These are phyloP conservation scores for Xylaria cubensis DNA, from an alignment of 495 filamentous ascomycete genomes.

Conservation along the genomic window DNA sequence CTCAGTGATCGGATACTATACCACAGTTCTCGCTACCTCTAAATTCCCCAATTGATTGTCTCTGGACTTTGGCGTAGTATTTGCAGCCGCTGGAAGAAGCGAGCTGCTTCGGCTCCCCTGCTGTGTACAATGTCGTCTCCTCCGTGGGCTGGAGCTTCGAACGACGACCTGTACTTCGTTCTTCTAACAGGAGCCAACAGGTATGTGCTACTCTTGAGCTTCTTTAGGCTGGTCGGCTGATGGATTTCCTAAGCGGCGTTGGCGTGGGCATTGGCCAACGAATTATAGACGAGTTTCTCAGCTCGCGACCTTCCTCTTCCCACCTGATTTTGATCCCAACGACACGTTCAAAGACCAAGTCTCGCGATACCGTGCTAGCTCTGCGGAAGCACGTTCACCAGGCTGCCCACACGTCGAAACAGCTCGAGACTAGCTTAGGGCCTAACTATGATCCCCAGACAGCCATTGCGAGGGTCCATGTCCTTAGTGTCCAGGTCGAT, in stretches of 20 bases:
- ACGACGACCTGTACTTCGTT: conserved; percentile 57
- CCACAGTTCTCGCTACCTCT: background rate
- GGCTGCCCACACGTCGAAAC: conserved; percentile 45
- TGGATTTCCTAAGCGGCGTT: conserved; percentile 70
- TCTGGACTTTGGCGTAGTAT: background rate
- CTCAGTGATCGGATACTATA: background rate
- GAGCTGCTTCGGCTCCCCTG: background rate
- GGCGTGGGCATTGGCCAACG: conserved; percentile 87
- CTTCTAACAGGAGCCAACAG: conserved; percentile 80
- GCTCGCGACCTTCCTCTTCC: conserved; percentile 63
- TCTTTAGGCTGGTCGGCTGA: conserved; percentile 16
- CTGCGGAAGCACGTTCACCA: conserved; percentile 61
- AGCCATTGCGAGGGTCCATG: conserved; percentile 57
- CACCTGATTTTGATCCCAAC: conserved; percentile 71
- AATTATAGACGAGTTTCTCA: conserved; percentile 89
- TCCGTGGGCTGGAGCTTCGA: conserved; percentile 58
- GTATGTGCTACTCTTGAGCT: conserved; percentile 45
- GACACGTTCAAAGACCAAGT: conserved; percentile 67
- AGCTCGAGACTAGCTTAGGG: conserved; percentile 48
- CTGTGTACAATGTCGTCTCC: conserved; percentile 46
- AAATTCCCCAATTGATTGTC: background rate
- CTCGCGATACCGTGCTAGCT: conserved; percentile 60
- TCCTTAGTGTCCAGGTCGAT: conserved; percentile 63
- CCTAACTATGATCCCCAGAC: conserved; percentile 51
- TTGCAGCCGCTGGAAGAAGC: background rate